phyloP scores from a whole-genome alignment of 2,329 filamentous ascomycete species.

The Massarina eburnea region DNA sequence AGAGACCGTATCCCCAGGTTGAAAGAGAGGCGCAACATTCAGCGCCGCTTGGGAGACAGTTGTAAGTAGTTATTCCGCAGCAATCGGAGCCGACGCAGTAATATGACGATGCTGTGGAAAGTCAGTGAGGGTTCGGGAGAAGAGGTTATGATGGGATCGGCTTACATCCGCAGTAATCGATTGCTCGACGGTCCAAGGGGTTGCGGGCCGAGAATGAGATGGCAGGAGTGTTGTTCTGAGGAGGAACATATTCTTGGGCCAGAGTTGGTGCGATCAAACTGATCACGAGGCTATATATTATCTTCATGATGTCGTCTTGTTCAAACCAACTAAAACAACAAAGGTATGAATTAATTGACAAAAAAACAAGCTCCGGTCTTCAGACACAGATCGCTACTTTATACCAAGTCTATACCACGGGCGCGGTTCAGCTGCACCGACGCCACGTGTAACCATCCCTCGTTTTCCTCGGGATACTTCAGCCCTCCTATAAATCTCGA shows the following conservation, averaged over 20 bases:
- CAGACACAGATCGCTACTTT: background rate
- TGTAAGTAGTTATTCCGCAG: slow-evolving; percentile 5
- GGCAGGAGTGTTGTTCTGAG: background rate
- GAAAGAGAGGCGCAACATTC: slow-evolving; percentile 3
- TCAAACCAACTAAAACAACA: background rate
- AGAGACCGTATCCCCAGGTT: slow-evolving; percentile 1
- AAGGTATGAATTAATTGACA: background rate
- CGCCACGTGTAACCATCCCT: background rate
- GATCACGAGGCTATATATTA: background rate
- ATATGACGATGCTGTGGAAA: background rate
- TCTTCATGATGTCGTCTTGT: background rate
- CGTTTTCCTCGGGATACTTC: background rate
- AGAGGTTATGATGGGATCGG: background rate
- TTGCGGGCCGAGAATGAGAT: background rate
- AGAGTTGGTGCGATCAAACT: background rate
- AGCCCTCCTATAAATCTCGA: too few species aligned
- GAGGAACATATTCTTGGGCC: background rate
- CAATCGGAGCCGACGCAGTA: slow-evolving; percentile 4
- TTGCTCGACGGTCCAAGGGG: background rate
- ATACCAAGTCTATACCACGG: background rate
- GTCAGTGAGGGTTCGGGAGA: background rate
- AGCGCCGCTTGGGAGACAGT: slow-evolving; percentile 2
- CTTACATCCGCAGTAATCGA: slow-evolving; percentile 5
- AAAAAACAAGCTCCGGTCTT: background rate
- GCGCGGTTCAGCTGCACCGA: background rate